A percentile compares a stretch with the other conserved stretches of the same genome.
phyloP scores from a whole-genome alignment of 2,329 filamentous ascomycete species.

The Ceratocystis ficicola region DNA sequence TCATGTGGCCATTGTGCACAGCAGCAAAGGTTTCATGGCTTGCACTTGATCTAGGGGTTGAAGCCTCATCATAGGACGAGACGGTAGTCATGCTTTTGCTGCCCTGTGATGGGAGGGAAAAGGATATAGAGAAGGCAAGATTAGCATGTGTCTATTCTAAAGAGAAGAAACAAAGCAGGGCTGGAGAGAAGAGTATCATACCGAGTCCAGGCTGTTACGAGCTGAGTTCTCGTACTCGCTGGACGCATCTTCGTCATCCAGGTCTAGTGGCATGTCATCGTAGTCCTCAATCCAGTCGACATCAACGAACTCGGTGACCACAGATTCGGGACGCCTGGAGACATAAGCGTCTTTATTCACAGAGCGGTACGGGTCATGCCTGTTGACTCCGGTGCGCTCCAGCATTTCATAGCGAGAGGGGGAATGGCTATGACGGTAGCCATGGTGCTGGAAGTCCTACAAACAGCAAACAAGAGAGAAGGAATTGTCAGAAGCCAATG shows the following conservation, averaged over 20 bases:
- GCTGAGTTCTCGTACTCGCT: conserved; percentile 53
- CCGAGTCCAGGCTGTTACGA: conserved; percentile 57
- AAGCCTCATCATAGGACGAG: conserved; percentile 73
- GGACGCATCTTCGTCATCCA: conserved; percentile 31
- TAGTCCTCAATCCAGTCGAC: conserved; percentile 55
- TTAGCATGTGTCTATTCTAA: conserved; percentile 6
- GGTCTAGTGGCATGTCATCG: conserved; percentile 30
- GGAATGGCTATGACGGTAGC: conserved; percentile 9
- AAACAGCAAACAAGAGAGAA: background rate
- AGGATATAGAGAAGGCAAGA: background rate
- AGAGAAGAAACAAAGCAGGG: background rate
- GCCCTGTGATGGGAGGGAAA: conserved; percentile 37
- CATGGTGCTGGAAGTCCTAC: conserved; percentile 20
- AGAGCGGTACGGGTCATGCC: conserved; percentile 49
- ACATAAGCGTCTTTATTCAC: conserved; percentile 38
- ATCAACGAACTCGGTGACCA: conserved; percentile 66
- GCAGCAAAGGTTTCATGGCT: conserved; percentile 31
- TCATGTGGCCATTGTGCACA: conserved; percentile 8
- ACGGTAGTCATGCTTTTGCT: conserved; percentile 72
- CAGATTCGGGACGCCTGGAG: conserved; percentile 47
- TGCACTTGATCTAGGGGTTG: conserved; percentile 59
- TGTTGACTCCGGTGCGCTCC: conserved; percentile 34
- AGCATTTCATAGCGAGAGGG: conserved; percentile 34
- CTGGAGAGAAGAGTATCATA: conserved; percentile 34
- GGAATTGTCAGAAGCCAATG: background rate